Conservation (phyloP, 179 eudicot genomes). For the Gypsophila paniculata region DNA sequence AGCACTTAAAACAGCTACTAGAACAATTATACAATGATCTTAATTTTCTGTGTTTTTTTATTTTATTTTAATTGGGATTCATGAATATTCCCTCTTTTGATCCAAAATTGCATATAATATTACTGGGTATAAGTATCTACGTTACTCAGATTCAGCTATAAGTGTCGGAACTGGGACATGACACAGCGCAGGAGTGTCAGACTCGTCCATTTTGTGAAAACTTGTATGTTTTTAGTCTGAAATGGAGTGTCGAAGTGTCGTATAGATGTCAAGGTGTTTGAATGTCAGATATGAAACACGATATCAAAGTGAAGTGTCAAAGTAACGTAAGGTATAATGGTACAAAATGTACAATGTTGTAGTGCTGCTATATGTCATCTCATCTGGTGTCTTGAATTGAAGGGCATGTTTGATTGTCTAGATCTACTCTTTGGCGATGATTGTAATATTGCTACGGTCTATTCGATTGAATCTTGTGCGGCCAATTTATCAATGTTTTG, state of each 20-base stretch:
- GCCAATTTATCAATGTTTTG: too few relatives aligned
- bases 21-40: neutral
- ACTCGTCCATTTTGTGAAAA: too few relatives aligned
- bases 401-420: slow-evolving; percentile 23
- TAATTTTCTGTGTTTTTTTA: slow-evolving; percentile 11
- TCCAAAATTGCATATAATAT: slow-evolving; percentile 25
- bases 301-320: too few relatives aligned
- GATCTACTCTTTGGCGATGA: slow-evolving; percentile 10
- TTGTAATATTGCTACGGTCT: neutral
- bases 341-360: neutral
- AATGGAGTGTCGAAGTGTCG: too few relatives aligned
- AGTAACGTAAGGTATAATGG: neutral
- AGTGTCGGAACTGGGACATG: too few relatives aligned
- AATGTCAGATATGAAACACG: too few relatives aligned
- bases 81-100: slow-evolving; percentile 8
- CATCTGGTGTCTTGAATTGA: slow-evolving; percentile 12
- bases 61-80: neutral
- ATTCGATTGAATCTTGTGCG: too few relatives aligned
- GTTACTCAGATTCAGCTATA: too few relatives aligned
- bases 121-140: neutral
- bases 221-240: too few relatives aligned
- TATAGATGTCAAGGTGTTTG: too few relatives aligned
- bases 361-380: neutral
- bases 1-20: slow-evolving; percentile 18
- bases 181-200: too few relatives aligned